Percentiles rank a stretch among this genome's conserved stretches.
phyloP scores from a whole-genome alignment of 495 filamentous ascomycete genomes.

The Sabuloglossum arenarium region DNA sequence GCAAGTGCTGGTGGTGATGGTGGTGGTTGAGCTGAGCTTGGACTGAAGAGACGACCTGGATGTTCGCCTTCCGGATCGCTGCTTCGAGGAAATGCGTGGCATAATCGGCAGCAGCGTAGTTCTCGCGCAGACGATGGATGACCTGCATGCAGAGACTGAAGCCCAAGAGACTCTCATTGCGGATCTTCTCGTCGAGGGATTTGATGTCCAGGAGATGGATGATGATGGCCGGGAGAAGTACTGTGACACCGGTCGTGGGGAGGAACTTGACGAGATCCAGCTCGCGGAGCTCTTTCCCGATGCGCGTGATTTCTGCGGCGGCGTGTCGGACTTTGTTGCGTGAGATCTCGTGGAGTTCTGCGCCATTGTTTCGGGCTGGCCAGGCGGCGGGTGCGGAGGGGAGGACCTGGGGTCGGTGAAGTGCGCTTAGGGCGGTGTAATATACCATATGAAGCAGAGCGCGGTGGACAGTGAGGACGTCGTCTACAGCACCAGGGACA shows the following conservation, averaged over 20 bases:
- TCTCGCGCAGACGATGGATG: constrained; percentile 58
- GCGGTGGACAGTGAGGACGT: constrained; percentile 48
- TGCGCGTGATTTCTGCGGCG: constrained; percentile 58
- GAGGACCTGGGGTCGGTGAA: constrained; percentile 74
- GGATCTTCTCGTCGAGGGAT: constrained; percentile 42
- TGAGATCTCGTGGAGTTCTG: constrained; percentile 54
- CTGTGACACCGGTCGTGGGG: constrained; percentile 73
- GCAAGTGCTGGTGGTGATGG: constrained; percentile 8
- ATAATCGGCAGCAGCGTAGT: constrained; percentile 73
- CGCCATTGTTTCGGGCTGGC: constrained; percentile 26
- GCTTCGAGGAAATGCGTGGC: constrained; percentile 70
- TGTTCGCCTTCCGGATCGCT: constrained; percentile 60
- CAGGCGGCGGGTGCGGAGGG: constrained; percentile 42
- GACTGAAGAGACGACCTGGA: constrained; percentile 17
- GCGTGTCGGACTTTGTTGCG: constrained; percentile 58
- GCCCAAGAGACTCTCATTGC: constrained; percentile 45
- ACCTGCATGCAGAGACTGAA: constrained; percentile 78
- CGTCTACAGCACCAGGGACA: constrained; percentile 21
- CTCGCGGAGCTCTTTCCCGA: constrained; percentile 49
- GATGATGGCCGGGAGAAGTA: constrained; percentile 74
- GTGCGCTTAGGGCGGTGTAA: constrained; percentile 64
- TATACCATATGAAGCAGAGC: constrained; percentile 77
- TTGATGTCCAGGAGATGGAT: constrained; percentile 84
- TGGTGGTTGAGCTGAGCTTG: constrained; percentile 6
- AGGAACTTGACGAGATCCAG: constrained; percentile 53